Base-by-base conservation (phyloP, 2,329 filamentous ascomycete species). In the Aspergillus sp. region DNA sequence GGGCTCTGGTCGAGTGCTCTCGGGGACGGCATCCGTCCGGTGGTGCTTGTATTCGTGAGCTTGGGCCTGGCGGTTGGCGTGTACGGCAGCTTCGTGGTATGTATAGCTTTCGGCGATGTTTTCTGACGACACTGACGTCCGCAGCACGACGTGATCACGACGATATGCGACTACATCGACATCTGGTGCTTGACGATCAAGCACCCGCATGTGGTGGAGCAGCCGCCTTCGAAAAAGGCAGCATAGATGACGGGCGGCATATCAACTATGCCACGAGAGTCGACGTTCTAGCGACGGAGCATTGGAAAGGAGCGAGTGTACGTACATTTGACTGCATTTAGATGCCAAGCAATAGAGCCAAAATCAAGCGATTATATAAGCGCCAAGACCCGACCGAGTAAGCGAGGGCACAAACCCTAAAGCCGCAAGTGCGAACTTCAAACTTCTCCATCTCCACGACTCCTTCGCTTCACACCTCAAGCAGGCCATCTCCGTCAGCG, bases 151-250 rank as follows among this genome's bases (percentile, higher is more conserved):
- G 88, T 96, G 35, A 95, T 98, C 45, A 86, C 91, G 38, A 93
- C 86, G 17, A 96, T 98, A 48, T 98, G 91, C 64, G 91, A 98
- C 58, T 94, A 93, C 58, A 71, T 96, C 40, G 91, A 98, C 57
- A 98, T 98, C 46, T 96, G 86, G 86, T 98, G 91, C 57, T 68
- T 98, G 57, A 93, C 84, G 1, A 98, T 98, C 66, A 98, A 98
- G 73, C 80, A 96, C 50, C 75, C 75, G 1, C 69, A 70, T 39
- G 55, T 66, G 22, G 66, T 68, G 35, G 57, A 52, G 27, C 47
- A 57, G 35, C 41, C 49, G 32, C 25, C 35, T 25, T 39, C 40
- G 12, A 57, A 57, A 42, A 57, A 57, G 40, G 44, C 40, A 25
- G 34, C 34, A 30, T 53, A 44, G 39, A 34, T 22, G 29, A 30